phyloP scores from a whole-genome alignment of 352 stramenopile genomes.

The Blastocystis sp. region DNA sequence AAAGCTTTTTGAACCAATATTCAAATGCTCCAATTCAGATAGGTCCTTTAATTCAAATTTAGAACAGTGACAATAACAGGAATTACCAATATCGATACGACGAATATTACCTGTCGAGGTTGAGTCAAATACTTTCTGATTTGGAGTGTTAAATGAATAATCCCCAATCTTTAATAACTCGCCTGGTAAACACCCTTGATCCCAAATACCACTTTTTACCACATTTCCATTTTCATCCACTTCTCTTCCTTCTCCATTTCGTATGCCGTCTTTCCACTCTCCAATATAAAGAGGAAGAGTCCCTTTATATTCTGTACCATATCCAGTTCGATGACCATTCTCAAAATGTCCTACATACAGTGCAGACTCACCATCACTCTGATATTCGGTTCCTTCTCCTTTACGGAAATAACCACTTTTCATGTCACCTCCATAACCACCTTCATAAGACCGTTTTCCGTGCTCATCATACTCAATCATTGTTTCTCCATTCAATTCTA shows the following conservation, averaged over 20 bases:
- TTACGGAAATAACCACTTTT: background rate
- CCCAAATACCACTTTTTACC: background rate
- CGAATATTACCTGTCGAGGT: background rate
- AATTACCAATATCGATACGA: background rate
- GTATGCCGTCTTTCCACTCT: background rate
- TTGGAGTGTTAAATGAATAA: background rate
- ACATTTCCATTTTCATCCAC: background rate
- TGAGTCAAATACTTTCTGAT: background rate
- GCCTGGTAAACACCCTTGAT: background rate
- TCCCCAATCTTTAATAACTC: background rate
- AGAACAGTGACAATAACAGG: background rate
- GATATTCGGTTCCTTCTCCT: background rate
- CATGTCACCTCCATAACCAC: background rate
- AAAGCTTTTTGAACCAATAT: background rate
- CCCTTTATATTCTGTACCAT: slow-evolving; percentile 7
- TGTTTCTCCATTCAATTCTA: background rate
- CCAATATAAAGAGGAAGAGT: background rate
- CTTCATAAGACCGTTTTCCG: slow-evolving; percentile 16
- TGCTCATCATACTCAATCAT: slow-evolving; percentile 19
- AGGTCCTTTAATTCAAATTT: background rate
- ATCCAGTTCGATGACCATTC: background rate
- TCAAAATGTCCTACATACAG: slow-evolving; percentile 45
- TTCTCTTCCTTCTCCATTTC: background rate
- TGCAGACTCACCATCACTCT: background rate
- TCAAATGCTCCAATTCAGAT: background rate